These are phyloP conservation scores for Fusarium kyushuense DNA, from an alignment of 2,329 filamentous ascomycete species.

Conservation along the genomic window DNA sequence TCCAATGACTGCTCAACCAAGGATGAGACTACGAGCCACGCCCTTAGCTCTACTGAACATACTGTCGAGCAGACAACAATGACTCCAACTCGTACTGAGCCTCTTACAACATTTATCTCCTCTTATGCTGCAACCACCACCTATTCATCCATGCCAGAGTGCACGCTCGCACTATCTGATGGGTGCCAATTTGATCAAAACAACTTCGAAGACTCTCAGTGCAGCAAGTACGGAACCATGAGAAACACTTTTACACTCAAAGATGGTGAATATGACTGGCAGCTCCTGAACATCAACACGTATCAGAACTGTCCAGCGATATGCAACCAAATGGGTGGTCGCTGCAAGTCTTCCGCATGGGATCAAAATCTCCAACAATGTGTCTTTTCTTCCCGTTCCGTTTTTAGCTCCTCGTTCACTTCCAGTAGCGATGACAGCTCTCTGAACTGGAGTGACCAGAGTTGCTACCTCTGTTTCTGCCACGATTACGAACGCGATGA, in stretches of 20 bases:
- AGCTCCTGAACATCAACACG: neutral
- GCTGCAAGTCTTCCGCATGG: conserved; percentile 16
- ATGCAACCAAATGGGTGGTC: conserved; percentile 23
- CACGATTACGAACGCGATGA: conserved; percentile 6
- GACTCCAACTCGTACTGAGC: neutral
- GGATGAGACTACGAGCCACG: neutral
- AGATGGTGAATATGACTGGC: conserved; percentile 22
- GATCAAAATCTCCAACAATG: conserved; percentile 3
- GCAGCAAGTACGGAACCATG: neutral
- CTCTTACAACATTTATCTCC: conserved; percentile 1
- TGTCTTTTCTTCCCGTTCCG: conserved; percentile 10
- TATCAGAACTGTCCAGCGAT: conserved; percentile 1
- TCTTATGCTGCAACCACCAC: conserved; percentile 15
- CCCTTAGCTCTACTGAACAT: neutral
- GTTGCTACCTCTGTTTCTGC: conserved; percentile 18
- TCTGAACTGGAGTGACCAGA: conserved; percentile 15
- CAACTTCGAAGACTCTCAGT: neutral
- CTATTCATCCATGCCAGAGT: conserved; percentile 11
- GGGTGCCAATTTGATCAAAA: conserved; percentile 5
- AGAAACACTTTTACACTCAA: neutral
- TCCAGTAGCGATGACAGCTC: neutral
- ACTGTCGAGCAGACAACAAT: neutral
- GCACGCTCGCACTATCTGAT: conserved; percentile 23
- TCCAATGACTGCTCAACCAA: neutral
- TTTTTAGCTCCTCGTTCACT: neutral